Conservation (phyloP, 331 rosid genomes). For the Malus hybrid region DNA sequence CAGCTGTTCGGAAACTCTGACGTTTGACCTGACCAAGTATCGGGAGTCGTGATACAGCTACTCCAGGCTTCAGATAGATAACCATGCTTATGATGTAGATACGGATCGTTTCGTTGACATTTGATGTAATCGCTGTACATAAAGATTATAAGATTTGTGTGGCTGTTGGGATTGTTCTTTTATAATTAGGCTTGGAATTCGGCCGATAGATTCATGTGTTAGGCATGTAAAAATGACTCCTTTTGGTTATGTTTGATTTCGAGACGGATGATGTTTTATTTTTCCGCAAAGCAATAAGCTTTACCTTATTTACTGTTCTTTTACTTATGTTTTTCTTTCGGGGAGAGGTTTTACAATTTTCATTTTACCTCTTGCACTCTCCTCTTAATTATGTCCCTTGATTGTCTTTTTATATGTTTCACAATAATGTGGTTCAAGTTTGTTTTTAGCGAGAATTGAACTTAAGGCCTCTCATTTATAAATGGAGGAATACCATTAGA, state of each 20-base stretch:
- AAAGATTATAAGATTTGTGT: background rate
- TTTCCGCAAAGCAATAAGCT: background rate
- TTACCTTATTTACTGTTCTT: background rate
- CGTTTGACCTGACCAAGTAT: conserved; percentile 82
- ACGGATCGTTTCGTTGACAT: conserved; percentile 4
- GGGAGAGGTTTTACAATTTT: background rate
- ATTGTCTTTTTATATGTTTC: too few relatives aligned
- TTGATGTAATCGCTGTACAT: conserved; percentile 33
- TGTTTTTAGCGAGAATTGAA: accelerated
- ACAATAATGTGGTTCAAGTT: too few relatives aligned
- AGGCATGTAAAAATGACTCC: conserved; percentile 5
- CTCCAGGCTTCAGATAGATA: background rate
- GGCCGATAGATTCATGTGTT: background rate
- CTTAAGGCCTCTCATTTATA: accelerated
- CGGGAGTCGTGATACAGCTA: conserved; percentile 46
- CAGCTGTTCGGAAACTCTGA: conserved; percentile 92
- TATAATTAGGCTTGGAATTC: background rate
- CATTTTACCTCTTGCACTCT: background rate
- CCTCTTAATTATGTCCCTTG: too few relatives aligned
- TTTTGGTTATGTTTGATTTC: background rate
- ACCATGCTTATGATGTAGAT: conserved; percentile 23
- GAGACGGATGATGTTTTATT: background rate
- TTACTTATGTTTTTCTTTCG: background rate
- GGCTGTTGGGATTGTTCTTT: background rate
- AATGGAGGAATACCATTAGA: too few relatives aligned